These are phyloP conservation scores for Stemphylium beticola DNA, from an alignment of 2,329 filamentous ascomycete species.

Conservation along the genomic window DNA sequence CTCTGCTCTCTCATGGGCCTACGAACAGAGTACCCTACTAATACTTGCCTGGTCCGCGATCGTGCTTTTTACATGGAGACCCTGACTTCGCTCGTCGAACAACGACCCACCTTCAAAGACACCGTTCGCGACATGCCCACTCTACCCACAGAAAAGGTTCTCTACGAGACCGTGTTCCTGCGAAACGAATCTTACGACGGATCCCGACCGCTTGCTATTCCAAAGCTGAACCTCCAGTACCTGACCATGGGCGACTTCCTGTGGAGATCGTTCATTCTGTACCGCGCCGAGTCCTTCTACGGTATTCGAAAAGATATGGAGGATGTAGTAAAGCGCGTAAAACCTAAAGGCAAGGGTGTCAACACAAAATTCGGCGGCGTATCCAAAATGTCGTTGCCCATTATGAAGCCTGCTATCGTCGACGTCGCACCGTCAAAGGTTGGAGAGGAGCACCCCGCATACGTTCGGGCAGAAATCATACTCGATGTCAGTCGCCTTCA, in stretches of 20 bases:
- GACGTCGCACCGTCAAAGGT: constrained; percentile 85
- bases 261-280: constrained; percentile 91
- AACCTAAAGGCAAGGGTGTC: constrained; percentile 72
- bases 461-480: constrained; percentile 83
- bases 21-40: constrained; percentile 79
- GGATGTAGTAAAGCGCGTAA: constrained; percentile 76
- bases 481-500: constrained; percentile 83
- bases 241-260: constrained; percentile 93
- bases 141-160: constrained; percentile 79
- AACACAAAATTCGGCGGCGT: constrained; percentile 77
- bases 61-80: constrained; percentile 73
- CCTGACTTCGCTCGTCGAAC: constrained; percentile 76
- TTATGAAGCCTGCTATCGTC: constrained; percentile 82
- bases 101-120: constrained; percentile 82
- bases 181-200: constrained; percentile 89
- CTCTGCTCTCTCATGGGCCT: constrained; percentile 77
- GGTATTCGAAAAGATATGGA: constrained; percentile 92
- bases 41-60: constrained; percentile 67
- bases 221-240: constrained; percentile 95
- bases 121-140: constrained; percentile 71
- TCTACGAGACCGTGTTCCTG: constrained; percentile 81
- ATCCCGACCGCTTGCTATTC: constrained; percentile 83
- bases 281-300: constrained; percentile 90
- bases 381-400: constrained; percentile 89
- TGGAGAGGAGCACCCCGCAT: constrained; percentile 80